phyloP scores from a whole-genome alignment of 2,329 filamentous ascomycete genomes.

The Pseudonectria buxi region DNA sequence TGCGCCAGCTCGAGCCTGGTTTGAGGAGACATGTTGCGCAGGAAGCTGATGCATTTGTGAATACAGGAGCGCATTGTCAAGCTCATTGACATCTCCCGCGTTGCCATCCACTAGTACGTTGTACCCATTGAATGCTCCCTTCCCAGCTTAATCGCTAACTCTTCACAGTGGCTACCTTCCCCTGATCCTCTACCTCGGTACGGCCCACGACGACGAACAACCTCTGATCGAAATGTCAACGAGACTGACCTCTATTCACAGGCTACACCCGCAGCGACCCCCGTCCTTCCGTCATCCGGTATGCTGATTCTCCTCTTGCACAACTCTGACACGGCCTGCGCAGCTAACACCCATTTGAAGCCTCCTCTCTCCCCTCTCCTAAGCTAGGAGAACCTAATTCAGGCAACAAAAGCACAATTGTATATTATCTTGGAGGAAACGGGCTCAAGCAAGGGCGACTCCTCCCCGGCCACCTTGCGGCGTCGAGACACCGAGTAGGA shows the following conservation, averaged over 20 bases:
- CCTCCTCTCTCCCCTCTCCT: conserved; percentile 59
- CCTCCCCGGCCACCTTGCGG: conserved; percentile 19
- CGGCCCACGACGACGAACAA: conserved; percentile 19
- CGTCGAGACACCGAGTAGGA: conserved; percentile 18
- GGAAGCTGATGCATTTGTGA: not conserved
- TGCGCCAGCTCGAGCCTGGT: conserved; percentile 30
- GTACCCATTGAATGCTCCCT: not conserved
- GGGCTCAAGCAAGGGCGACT: conserved; percentile 4
- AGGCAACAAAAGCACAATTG: conserved; percentile 11
- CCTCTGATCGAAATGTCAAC: conserved; percentile 4
- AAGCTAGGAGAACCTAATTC: conserved; percentile 20
- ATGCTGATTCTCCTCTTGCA: conserved; percentile 18
- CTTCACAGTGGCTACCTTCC: conserved; percentile 79
- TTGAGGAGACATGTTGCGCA: conserved; percentile 5
- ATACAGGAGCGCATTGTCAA: conserved; percentile 90
- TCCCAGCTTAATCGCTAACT: conserved; percentile 28
- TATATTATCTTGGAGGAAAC: conserved; percentile 18
- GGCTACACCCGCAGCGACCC: conserved; percentile 94
- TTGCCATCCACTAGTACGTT: conserved; percentile 90
- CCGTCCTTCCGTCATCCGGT: conserved; percentile 64
- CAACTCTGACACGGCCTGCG: conserved; percentile 14
- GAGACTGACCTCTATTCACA: conserved; percentile 32
- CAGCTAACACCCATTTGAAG: conserved; percentile 27
- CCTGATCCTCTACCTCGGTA: conserved; percentile 94
- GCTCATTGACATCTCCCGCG: conserved; percentile 88